Evolutionary conservation across 2,329 filamentous ascomycete genomes (phyloP).

Genomic region (Anisogramma anomala): DNA sequence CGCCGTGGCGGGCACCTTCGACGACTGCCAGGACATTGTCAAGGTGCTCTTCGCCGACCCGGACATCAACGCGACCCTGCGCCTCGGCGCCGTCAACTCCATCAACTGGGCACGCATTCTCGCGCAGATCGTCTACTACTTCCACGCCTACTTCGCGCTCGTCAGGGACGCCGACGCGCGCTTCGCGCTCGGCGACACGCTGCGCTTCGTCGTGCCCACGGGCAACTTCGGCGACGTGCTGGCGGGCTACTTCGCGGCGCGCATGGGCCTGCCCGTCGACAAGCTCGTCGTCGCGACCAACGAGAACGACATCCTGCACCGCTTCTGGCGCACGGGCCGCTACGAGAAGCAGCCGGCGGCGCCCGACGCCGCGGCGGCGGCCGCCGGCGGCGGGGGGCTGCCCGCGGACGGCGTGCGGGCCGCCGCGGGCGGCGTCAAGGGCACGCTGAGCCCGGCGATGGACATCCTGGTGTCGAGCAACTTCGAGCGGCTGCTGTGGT

Average conservation of each 20-base stretch:
- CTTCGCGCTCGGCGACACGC: constrained; percentile 54
- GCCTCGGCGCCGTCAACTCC: constrained; percentile 86
- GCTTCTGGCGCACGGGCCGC: constrained; percentile 82
- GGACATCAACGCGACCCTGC: constrained; percentile 69
- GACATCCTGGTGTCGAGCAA: constrained; percentile 94
- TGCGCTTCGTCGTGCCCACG: constrained; percentile 82
- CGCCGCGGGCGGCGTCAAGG: constrained; percentile 67
- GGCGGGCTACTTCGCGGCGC: constrained; percentile 72
- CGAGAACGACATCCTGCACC: constrained; percentile 91
- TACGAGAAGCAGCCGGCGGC: constrained; percentile 72
- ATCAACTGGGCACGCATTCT: constrained; percentile 96
- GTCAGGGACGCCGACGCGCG: constrained; percentile 40
- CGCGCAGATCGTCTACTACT: constrained; percentile 95
- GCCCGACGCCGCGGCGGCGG: constrained; percentile 27
- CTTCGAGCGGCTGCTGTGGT: constrained; percentile 94
- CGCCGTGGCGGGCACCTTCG: constrained; percentile 80
- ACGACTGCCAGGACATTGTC: constrained; percentile 95
- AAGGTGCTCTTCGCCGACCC: constrained; percentile 84
- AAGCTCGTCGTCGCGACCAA: constrained; percentile 92
- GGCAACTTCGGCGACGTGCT: constrained; percentile 96
- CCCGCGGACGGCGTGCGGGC: constrained; percentile 49
- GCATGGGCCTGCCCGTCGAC: constrained; percentile 54
- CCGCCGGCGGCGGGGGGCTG: constrained; percentile 51
- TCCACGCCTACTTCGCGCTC: constrained; percentile 84
- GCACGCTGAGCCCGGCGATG: constrained; percentile 92